phyloP scores from a whole-genome alignment of 257 asterid genomes.

The Nicotiana paniculata region DNA sequence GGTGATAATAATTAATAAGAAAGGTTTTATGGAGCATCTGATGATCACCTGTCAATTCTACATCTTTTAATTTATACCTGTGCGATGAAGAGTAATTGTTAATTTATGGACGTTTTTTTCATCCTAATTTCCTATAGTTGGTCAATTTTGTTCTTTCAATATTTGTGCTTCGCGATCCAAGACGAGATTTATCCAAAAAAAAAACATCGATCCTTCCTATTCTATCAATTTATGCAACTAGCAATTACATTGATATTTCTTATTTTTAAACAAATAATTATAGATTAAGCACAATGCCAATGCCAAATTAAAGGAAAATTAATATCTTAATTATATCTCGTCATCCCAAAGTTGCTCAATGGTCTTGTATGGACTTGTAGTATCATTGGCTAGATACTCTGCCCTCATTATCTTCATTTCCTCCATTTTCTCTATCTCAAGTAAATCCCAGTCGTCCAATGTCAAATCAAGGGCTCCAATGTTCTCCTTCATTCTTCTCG shows the following conservation, averaged over 20 bases:
- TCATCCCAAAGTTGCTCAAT: constrained; percentile 81
- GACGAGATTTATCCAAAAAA: background rate
- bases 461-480: constrained; percentile 43
- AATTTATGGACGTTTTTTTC: no score
- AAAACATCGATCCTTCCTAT: background rate
- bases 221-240: background rate
- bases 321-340: constrained; percentile 37
- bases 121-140: no score
- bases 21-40: no score
- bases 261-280: background rate
- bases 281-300: background rate
- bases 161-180: background rate
- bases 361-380: constrained; percentile 70
- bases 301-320: background rate
- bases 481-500: constrained; percentile 65
- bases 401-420: constrained; percentile 73
- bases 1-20: no score
- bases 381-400: constrained; percentile 52
- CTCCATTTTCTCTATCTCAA: constrained; percentile 45
- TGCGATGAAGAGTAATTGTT: no score
- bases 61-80: no score
- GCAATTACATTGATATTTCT: background rate
- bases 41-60: no score
- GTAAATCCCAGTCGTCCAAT: constrained; percentile 39
- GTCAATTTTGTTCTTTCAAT: no score